Base-by-base conservation (phyloP, 495 filamentous ascomycete species). In the Endocarpon pusillum region DNA sequence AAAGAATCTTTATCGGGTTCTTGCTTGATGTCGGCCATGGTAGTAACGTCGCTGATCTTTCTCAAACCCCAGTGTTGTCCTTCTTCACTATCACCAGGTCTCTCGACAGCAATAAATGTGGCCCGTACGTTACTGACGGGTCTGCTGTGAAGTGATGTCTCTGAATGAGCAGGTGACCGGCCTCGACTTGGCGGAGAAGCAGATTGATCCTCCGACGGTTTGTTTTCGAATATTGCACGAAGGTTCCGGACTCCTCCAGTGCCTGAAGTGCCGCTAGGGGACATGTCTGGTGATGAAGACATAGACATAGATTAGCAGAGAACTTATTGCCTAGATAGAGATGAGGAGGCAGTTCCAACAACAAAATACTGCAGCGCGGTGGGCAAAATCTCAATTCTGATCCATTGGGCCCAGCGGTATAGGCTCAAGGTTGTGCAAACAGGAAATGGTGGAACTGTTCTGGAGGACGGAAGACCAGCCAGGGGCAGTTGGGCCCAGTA, bases 141-240 rank as follows among this genome's bases (percentile, higher is more conserved):
- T 39, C 78, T 64, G 12, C 64, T 63, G 27, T 48, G 52, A n/a
- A 32, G 42, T 30, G 54, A 53, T 32, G 53, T 52, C 33, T 59
- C 58, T 36, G 61, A 54, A 38, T 54, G 59, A 34, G 64, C 73
- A 36, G 79, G 76, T 25, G 79, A 81, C 49, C 77, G 67, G 37
- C 81, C 81, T 50, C 80, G 73, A 37, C 78, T 72, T 21, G 77
- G 75, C 34, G 78, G 71, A 28, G 71, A 73, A 8, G 55, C 53
- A 23, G 19, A 43, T n/a, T n/a, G 19, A 31, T n/a, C 12, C 34
- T 58, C 66, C 24, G 66, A 64, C 43, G 66, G 66, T 47, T 69
- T 72, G 43, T 70, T 75, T 63, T 94, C 85, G 51, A 94, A 94
- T 65, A 81, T 82, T 45, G 85, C 85, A 36, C 82, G 71, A 39